A percentile compares a stretch with the other conserved stretches of the same genome.
Evolutionary conservation across 1,284 basidiomycete species (phyloP).

Genomic region (Prillingera fragicola): DNA sequence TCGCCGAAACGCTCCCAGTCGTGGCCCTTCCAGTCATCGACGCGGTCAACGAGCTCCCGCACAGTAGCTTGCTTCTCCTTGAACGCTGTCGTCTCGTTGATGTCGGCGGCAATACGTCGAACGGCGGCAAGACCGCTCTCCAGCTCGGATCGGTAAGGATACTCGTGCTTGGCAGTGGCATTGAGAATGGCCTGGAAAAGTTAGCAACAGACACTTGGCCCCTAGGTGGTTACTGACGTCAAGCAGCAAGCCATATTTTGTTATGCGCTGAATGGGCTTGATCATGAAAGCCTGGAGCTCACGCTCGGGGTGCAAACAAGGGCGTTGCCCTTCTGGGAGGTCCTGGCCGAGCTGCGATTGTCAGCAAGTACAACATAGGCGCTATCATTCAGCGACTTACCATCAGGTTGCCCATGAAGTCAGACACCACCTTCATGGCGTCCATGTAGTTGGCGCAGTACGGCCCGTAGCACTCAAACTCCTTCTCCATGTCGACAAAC

Average conservation of each 20-base stretch:
- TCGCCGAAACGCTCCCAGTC: slow-evolving; percentile 88
- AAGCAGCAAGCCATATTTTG: slow-evolving; percentile 66
- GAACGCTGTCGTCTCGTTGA: slow-evolving; percentile 85
- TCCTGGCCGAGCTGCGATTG: slow-evolving; percentile 30
- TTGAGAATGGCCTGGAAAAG: slow-evolving; percentile 30
- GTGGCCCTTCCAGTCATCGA: slow-evolving; percentile 99
- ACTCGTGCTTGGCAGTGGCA: slow-evolving; percentile 50
- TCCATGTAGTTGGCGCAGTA: slow-evolving; percentile 95
- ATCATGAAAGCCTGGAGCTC: slow-evolving; percentile 83
- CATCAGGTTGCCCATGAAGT: slow-evolving; percentile 73
- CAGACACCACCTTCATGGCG: slow-evolving; percentile 76
- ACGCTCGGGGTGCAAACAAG: slow-evolving; percentile 42
- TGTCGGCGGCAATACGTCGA: slow-evolving; percentile 88
- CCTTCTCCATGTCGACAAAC: slow-evolving; percentile 72
- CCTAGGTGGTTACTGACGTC: too few species aligned
- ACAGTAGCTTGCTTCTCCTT: slow-evolving; percentile 70
- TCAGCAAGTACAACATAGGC: slow-evolving; percentile 6
- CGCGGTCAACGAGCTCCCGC: slow-evolving; percentile 77
- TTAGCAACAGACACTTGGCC: neutral
- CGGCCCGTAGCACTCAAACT: slow-evolving; percentile 90
- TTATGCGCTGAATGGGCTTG: slow-evolving; percentile 70
- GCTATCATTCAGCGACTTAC: slow-evolving; percentile 53
- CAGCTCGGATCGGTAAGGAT: slow-evolving; percentile 74
- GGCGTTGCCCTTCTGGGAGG: slow-evolving; percentile 27
- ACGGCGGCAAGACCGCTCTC: slow-evolving; percentile 76